These are phyloP conservation scores for Licmophora abbreviata DNA, from an alignment of 108 stramenopile genomes.

Conservation along the genomic window DNA sequence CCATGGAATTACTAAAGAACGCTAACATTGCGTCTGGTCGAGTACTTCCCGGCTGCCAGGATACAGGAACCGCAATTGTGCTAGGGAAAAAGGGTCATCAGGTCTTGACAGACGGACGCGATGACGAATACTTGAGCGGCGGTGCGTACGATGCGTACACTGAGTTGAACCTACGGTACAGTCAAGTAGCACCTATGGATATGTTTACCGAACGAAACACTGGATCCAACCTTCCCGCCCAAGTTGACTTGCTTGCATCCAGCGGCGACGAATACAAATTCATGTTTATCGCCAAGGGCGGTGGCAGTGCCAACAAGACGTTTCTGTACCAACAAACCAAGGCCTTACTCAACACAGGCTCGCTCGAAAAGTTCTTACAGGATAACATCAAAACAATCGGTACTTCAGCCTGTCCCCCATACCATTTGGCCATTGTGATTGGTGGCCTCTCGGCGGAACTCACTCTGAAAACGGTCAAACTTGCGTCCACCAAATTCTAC, in stretches of 20 bases:
- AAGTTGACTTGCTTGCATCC: conserved; percentile 84
- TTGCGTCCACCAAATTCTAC: conserved; percentile 89
- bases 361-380: conserved; percentile 80
- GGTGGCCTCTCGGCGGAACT: conserved; percentile 91
- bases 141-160: conserved; percentile 93
- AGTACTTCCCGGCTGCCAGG: conserved; percentile 91
- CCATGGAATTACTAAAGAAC: conserved; percentile 92
- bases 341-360: conserved; percentile 82
- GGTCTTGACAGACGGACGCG: conserved; percentile 92
- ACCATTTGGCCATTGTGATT: conserved; percentile 92
- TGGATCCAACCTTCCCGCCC: conserved; percentile 90
- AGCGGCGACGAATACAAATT: conserved; percentile 87
- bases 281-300: conserved; percentile 95
- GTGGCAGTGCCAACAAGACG: conserved; percentile 95
- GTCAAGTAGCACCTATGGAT: conserved; percentile 90
- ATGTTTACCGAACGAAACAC: conserved; percentile 96
- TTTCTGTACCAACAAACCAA: conserved; percentile 96
- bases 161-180: conserved; percentile 81
- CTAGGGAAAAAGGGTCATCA: conserved; percentile 87
- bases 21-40: conserved; percentile 90
- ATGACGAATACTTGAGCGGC: conserved; percentile 78
- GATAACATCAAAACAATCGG: conserved; percentile 93
- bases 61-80: conserved; percentile 95
- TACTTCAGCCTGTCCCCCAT: conserved; percentile 93
- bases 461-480: conserved; percentile 91